phyloP scores from a whole-genome alignment of 352 stramenopile species.

The Globisporangium barbulae region DNA sequence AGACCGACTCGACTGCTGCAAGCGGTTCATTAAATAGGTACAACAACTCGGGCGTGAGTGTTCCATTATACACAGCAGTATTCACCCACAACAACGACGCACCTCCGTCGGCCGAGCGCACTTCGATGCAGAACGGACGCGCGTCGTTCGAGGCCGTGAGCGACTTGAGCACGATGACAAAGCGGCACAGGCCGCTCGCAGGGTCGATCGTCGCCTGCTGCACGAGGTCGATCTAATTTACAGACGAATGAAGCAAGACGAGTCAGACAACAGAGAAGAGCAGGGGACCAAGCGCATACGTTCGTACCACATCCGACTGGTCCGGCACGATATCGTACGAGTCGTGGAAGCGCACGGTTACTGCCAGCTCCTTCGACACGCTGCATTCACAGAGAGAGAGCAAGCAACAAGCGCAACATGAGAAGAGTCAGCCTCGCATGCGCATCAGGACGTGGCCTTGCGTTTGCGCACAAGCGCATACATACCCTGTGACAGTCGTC shows the following conservation, averaged over 20 bases:
- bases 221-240: slow-evolving; percentile 16
- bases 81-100: not conserved
- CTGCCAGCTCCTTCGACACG: slow-evolving; percentile 38
- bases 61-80: not conserved
- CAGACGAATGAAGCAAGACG: not conserved
- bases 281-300: not conserved
- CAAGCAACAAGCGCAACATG: not conserved
- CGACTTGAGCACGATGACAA: slow-evolving; percentile 44
- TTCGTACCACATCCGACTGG: slow-evolving; percentile 41
- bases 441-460: not conserved
- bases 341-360: slow-evolving; percentile 70
- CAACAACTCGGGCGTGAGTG: not conserved
- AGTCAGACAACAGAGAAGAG: not conserved
- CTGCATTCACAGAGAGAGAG: slow-evolving; percentile 16
- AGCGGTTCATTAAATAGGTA: not conserved
- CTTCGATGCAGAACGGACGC: slow-evolving; percentile 68
- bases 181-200: slow-evolving; percentile 35
- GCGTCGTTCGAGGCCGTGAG: slow-evolving; percentile 57
- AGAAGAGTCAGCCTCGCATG: not conserved
- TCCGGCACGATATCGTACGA: slow-evolving; percentile 71
- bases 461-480: not conserved
- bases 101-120: slow-evolving; percentile 37
- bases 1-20: slow-evolving; percentile 56
- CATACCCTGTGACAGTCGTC: slow-evolving; percentile 49
- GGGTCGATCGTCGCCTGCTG: slow-evolving; percentile 28